These are phyloP conservation scores for Nakazawaea ernobii DNA, from an alignment of 805 yeast species.

Conservation along the genomic window DNA sequence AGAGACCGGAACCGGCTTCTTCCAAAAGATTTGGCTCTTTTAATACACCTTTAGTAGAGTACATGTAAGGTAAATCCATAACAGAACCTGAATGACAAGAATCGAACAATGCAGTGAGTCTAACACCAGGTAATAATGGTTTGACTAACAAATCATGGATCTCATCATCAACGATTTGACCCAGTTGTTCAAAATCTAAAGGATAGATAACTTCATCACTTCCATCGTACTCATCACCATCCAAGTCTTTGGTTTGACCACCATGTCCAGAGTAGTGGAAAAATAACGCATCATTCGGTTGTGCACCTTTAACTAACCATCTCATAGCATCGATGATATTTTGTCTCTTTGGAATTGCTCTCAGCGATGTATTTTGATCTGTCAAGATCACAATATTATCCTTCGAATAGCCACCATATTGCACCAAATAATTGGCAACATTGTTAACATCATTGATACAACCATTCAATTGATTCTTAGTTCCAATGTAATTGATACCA, in stretches of 20 bases:
- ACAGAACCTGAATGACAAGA: constrained; percentile 78
- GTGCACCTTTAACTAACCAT: constrained; percentile 67
- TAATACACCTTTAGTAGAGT: constrained; percentile 76
- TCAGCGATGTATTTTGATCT: constrained; percentile 40
- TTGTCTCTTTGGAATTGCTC: constrained; percentile 50
- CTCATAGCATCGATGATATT: constrained; percentile 67
- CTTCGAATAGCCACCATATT: constrained; percentile 35
- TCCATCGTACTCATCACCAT: constrained; percentile 75
- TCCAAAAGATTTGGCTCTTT: constrained; percentile 77
- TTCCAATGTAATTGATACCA: constrained; percentile 67
- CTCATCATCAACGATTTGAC: constrained; percentile 62
- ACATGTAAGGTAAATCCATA: constrained; percentile 65
- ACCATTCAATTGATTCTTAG: constrained; percentile 52
- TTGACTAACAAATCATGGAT: constrained; percentile 59
- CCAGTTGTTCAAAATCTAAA: constrained; percentile 56
- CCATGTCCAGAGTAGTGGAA: constrained; percentile 82
- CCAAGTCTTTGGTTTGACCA: constrained; percentile 54
- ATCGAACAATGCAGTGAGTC: constrained; percentile 70
- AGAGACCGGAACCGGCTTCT: constrained; percentile 65
- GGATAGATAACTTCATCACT: constrained; percentile 71
- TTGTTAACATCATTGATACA: constrained; percentile 66
- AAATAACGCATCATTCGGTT: constrained; percentile 67
- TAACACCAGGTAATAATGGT: constrained; percentile 59
- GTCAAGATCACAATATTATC: constrained; percentile 50
- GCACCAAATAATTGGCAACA: constrained; percentile 35